These are phyloP conservation scores for Brassica napus DNA, from an alignment of 345 rosid genomes.

Conservation along the genomic window DNA sequence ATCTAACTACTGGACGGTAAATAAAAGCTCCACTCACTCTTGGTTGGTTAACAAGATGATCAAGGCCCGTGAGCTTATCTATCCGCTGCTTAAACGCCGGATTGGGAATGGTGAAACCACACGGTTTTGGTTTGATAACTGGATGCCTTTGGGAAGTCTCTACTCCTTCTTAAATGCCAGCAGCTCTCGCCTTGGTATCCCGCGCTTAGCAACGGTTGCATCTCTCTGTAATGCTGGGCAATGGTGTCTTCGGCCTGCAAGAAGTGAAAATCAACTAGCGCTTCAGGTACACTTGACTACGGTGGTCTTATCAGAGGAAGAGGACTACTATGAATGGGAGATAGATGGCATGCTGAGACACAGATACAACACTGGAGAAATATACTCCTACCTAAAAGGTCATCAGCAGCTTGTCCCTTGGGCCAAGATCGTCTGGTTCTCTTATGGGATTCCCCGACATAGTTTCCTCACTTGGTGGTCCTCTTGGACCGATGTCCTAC, in stretches of 20 bases:
- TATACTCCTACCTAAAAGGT: background rate
- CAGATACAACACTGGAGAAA: background rate
- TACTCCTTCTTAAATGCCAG: background rate
- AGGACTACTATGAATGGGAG: background rate
- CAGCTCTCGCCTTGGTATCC: background rate
- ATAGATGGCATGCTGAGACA: background rate
- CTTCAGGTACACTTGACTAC: background rate
- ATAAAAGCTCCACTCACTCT: background rate
- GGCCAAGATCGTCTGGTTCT: too few relatives aligned
- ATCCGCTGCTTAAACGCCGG: background rate
- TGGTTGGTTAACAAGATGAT: background rate
- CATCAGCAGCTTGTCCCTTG: too few relatives aligned
- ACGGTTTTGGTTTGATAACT: background rate
- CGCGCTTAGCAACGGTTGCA: background rate
- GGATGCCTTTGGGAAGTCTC: background rate
- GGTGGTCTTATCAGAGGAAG: background rate
- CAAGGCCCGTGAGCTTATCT: background rate
- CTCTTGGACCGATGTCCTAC: too few relatives aligned
- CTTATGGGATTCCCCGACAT: too few relatives aligned
- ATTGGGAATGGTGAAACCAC: background rate
- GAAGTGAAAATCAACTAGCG: background rate
- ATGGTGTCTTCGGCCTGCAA: background rate
- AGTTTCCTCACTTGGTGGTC: too few relatives aligned
- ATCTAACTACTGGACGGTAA: background rate
- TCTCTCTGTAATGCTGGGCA: background rate